phyloP scores from a whole-genome alignment of 2,329 filamentous ascomycete species.

The Colletotrichum eremochloae region DNA sequence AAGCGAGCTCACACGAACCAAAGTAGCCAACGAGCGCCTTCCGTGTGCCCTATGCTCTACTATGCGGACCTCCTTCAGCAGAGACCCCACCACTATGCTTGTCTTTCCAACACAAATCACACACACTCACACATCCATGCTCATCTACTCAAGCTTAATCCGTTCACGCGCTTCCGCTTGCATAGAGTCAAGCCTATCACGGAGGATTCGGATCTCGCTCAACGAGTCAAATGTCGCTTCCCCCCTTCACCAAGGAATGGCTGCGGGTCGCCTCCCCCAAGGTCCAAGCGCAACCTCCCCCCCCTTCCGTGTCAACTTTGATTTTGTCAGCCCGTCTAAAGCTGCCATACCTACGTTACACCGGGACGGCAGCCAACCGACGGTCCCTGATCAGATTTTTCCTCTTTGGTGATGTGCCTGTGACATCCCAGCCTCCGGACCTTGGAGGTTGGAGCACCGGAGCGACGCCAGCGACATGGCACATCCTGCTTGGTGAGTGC shows the following conservation, averaged over 20 bases:
- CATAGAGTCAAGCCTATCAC: background rate
- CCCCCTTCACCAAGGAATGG: conserved; percentile 23
- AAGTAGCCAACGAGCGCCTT: conserved; percentile 12
- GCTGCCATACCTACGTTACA: conserved; percentile 7
- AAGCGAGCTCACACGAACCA: conserved; percentile 6
- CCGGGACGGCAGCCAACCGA: conserved; percentile 32
- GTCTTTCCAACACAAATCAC: conserved; percentile 1
- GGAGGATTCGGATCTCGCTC: conserved; percentile 21
- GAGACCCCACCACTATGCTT: background rate
- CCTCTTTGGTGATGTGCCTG: background rate
- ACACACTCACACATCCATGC: background rate
- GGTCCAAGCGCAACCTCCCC: conserved; percentile 23
- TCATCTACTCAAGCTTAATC: conserved; percentile 32
- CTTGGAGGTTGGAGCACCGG: background rate
- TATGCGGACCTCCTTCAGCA: background rate
- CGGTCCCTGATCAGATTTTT: conserved; percentile 12
- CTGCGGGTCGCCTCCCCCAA: conserved; percentile 9
- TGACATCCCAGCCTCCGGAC: conserved; percentile 18
- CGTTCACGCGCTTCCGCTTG: background rate
- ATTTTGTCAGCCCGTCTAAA: conserved; percentile 10
- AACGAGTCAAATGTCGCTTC: conserved; percentile 6
- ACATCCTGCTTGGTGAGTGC: background rate
- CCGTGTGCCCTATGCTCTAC: conserved; percentile 4
- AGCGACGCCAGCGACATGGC: background rate
- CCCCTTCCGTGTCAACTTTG: conserved; percentile 13